Conservation (phyloP, 805 yeast species). For the Sungouiella blattae region DNA sequence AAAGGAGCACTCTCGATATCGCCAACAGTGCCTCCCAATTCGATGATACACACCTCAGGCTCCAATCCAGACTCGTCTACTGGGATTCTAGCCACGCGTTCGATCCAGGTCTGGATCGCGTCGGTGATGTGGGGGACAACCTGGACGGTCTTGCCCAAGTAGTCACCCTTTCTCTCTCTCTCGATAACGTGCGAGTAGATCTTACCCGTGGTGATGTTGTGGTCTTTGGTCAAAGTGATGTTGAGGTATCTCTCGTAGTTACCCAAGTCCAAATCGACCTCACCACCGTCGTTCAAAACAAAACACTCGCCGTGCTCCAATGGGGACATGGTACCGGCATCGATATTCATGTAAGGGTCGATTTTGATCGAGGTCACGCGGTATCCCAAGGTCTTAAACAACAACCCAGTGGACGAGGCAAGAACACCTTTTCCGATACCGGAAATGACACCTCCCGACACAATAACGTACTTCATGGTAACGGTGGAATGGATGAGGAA, state of each 20-base stretch:
- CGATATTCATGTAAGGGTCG: slow-evolving; percentile 98
- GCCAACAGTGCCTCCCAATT: slow-evolving; percentile 99
- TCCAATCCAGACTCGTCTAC: slow-evolving; percentile 84
- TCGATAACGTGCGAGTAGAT: slow-evolving; percentile 92
- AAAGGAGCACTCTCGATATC: slow-evolving; percentile 98
- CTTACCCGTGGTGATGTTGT: slow-evolving; percentile 97
- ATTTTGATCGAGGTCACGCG: slow-evolving; percentile 96
- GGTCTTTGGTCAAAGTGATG: slow-evolving; percentile 88
- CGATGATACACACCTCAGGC: slow-evolving; percentile 96
- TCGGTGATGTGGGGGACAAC: slow-evolving; percentile 97
- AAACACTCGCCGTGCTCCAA: slow-evolving; percentile 99
- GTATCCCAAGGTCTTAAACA: slow-evolving; percentile 88
- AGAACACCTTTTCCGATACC: slow-evolving; percentile 99
- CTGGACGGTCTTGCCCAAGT: slow-evolving; percentile 98
- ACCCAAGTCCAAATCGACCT: slow-evolving; percentile 96
- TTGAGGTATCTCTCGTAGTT: slow-evolving; percentile 96
- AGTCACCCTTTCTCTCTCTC: slow-evolving; percentile 94
- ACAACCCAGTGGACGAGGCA: slow-evolving; percentile 95
- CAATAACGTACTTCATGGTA: slow-evolving; percentile 97
- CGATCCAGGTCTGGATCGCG: slow-evolving; percentile 98
- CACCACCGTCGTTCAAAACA: slow-evolving; percentile 98
- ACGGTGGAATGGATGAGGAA: neutral
- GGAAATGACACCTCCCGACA: slow-evolving; percentile 98
- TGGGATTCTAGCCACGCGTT: slow-evolving; percentile 84
- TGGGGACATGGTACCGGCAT: slow-evolving; percentile 99